Conservation (phyloP, 1,284 basidiomycete species). For the Ustilago crameri region DNA sequence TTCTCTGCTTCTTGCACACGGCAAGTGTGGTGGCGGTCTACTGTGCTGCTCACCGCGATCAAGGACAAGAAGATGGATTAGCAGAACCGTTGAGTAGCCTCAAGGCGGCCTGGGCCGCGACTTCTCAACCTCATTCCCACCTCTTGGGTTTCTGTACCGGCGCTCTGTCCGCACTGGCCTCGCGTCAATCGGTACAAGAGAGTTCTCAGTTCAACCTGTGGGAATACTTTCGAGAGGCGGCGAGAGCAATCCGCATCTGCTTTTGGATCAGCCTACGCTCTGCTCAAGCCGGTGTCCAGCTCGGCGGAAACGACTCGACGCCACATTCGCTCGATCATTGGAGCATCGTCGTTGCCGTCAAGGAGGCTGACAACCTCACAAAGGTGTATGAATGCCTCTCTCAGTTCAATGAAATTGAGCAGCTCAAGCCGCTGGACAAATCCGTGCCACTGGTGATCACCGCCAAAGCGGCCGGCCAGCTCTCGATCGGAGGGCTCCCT, state of each 20-base stretch:
- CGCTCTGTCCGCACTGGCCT: slow-evolving; percentile 25
- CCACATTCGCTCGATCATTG: too few species aligned
- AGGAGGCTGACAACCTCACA: slow-evolving; percentile 8
- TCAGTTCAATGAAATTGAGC: slow-evolving; percentile 18
- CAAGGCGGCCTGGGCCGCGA: slow-evolving; percentile 19
- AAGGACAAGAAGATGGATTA: not conserved
- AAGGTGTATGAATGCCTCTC: slow-evolving; percentile 11
- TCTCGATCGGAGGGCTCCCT: slow-evolving; percentile 38
- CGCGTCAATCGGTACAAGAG: slow-evolving; percentile 12
- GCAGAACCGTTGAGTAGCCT: not conserved
- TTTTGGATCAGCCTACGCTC: slow-evolving; percentile 48
- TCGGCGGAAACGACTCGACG: slow-evolving; percentile 3
- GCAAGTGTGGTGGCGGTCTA: slow-evolving; percentile 29
- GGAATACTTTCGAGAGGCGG: slow-evolving; percentile 16
- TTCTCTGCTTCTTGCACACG: slow-evolving; percentile 39
- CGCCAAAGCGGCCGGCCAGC: slow-evolving; percentile 15
- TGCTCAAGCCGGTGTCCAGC: slow-evolving; percentile 13
- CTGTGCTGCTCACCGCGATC: slow-evolving; percentile 4
- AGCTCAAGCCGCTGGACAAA: slow-evolving; percentile 14
- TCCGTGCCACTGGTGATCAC: slow-evolving; percentile 20
- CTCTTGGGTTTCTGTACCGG: slow-evolving; percentile 47
- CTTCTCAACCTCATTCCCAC: slow-evolving; percentile 17
- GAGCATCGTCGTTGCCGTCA: slow-evolving; percentile 33
- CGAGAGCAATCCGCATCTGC: slow-evolving; percentile 31
- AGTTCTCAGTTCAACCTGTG: slow-evolving; percentile 15